A percentile compares a stretch with the other conserved stretches of the same genome.
These are phyloP conservation scores for Podosphaera xanthii DNA, from an alignment of 2,329 filamentous ascomycete species.

Conservation along the genomic window DNA sequence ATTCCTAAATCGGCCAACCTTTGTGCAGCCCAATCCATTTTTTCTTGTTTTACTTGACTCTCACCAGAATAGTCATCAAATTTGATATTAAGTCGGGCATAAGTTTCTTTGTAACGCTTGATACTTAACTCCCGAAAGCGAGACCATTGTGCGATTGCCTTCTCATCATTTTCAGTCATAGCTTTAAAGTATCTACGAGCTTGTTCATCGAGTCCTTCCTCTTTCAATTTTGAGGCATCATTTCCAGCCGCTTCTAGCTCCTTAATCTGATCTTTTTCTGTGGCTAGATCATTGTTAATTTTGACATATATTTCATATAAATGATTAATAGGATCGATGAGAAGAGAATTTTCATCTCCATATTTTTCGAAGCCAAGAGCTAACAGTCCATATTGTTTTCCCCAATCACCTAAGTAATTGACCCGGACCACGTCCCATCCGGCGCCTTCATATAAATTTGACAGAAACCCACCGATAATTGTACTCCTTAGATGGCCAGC, in stretches of 20 bases:
- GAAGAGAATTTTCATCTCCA: constrained; percentile 47
- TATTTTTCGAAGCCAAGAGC: constrained; percentile 55
- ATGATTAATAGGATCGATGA: constrained; percentile 57
- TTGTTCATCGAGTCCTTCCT: constrained; percentile 45
- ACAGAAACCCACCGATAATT: constrained; percentile 51
- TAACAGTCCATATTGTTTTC: constrained; percentile 45
- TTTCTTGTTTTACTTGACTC: constrained; percentile 43
- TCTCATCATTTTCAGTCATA: constrained; percentile 44
- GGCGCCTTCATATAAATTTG: constrained; percentile 42
- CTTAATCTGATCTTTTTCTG: constrained; percentile 43
- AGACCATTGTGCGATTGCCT: constrained; percentile 37
- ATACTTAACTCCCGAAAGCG: constrained; percentile 46
- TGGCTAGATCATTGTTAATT: constrained; percentile 39
- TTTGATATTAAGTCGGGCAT: constrained; percentile 44
- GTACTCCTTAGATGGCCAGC: constrained; percentile 54
- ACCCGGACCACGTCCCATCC: constrained; percentile 50
- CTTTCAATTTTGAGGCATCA: constrained; percentile 25
- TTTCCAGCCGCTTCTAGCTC: constrained; percentile 17
- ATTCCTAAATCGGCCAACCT: constrained; percentile 40
- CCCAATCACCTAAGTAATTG: constrained; percentile 66
- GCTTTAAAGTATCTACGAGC: constrained; percentile 49
- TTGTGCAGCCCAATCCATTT: constrained; percentile 40
- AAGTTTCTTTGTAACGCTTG: constrained; percentile 41
- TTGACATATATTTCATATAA: constrained; percentile 63
- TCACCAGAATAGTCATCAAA: constrained; percentile 56